A percentile compares a stretch with the other conserved stretches of the same genome.
Evolutionary conservation across 495 filamentous ascomycete species (phyloP).

Genomic region (Penicillium soppii): DNA sequence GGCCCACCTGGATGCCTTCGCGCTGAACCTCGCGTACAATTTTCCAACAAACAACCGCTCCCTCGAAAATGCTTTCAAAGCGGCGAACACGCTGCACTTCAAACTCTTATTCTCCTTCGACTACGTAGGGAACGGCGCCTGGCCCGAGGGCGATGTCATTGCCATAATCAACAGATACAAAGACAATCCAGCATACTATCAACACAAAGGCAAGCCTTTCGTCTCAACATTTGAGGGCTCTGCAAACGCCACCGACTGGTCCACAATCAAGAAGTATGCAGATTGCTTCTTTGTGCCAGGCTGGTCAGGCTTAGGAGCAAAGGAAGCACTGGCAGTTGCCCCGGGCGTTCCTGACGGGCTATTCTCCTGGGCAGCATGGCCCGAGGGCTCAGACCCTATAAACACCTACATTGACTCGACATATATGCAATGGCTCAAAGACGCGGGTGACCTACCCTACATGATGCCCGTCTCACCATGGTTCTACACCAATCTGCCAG

Average conservation of each 20-base stretch:
- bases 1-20: slow-evolving; percentile 71
- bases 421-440: slow-evolving; percentile 49
- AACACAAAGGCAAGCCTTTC: slow-evolving; percentile 55
- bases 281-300: slow-evolving; percentile 60
- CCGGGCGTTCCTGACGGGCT: slow-evolving; percentile 55
- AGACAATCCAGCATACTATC: slow-evolving; percentile 49
- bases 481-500: slow-evolving; percentile 71
- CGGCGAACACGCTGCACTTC: slow-evolving; percentile 56
- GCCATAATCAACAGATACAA: slow-evolving; percentile 58
- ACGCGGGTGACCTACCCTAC: slow-evolving; percentile 55
- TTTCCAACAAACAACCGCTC: slow-evolving; percentile 44
- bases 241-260: slow-evolving; percentile 56
- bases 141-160: slow-evolving; percentile 55
- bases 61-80: slow-evolving; percentile 52
- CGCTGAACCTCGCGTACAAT: slow-evolving; percentile 62
- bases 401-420: slow-evolving; percentile 50
- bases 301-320: slow-evolving; percentile 60
- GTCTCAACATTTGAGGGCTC: slow-evolving; percentile 75
- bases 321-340: slow-evolving; percentile 43
- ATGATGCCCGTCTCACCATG: slow-evolving; percentile 81
- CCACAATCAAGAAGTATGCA: slow-evolving; percentile 49
- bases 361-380: slow-evolving; percentile 77
- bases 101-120: slow-evolving; percentile 72
- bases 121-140: slow-evolving; percentile 53
- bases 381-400: slow-evolving; percentile 55